Evolutionary conservation across 169 alveolate species (phyloP), one percentile per base, ranked within the genome.

Genomic region (Cyclospora cayetanensis): DNA sequence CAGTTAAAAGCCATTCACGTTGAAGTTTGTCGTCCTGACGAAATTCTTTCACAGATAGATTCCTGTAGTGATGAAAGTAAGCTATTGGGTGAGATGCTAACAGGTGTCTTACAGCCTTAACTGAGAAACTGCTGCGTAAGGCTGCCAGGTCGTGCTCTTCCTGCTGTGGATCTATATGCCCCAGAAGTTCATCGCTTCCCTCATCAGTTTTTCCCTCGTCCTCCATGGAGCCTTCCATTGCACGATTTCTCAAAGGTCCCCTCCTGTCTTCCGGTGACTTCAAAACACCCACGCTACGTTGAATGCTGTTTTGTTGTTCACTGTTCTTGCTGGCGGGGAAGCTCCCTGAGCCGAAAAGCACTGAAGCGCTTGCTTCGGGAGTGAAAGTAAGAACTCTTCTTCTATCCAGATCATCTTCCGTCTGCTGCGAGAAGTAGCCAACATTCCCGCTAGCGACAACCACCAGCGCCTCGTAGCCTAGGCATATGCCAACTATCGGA

Each of bases 391-490:
- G 65, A 7, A 9, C 66, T 39, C 83, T 29, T 18, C 65, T 35
- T 12, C 91, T 53, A 46, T 84, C 83, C 39, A 63, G 20, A 34
- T 84, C 20, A 2, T 46, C 63, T 35, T 55, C n/a, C 50, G 37
- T 34, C 15, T 84, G 83, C 4, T 11, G 34, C 0, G 80, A 7
- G 39, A 84, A 84, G 63, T 84, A 84, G 53, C 25, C 52, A 15
- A 60, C 60, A 43, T 60, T 72, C n/a, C 53, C 90, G 46, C 91
- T 42, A 18, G 31, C 91, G 41, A 70, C 68, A n/a, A 34, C 65
- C 43, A 84, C 37, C 91, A 84, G 34, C 70, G 77, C 80, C 68
- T 84, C 91, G 43, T 39, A 63, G 7, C 68, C 91, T 50, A 84
- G 50, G 91, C 82, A 63, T 15, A 84, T 84, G 27, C 55, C 91